These are phyloP conservation scores for Penicillium aurantiogriseum DNA, from an alignment of 2,329 filamentous ascomycete genomes.

Conservation along the genomic window DNA sequence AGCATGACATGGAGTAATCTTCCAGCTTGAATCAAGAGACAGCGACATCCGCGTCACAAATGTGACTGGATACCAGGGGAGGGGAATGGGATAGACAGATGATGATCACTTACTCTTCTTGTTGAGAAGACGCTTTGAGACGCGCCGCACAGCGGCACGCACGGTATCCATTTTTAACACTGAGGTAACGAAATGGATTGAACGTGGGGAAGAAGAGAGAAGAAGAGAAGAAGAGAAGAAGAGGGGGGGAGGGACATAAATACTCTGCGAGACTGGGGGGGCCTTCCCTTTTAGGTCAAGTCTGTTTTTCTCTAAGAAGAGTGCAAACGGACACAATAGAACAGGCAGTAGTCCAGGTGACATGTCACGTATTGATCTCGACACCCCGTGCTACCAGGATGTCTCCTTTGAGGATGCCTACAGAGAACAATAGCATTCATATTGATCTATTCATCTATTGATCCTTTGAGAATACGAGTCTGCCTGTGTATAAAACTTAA, in stretches of 20 bases:
- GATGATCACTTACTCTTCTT: slow-evolving; percentile 2
- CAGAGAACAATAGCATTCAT: background rate
- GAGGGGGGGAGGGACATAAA: background rate
- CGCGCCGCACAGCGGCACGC: background rate
- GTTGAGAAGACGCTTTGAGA: slow-evolving; percentile 3
- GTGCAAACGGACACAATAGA: background rate
- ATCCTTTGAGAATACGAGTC: background rate
- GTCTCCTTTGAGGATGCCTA: background rate
- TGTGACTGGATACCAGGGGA: background rate
- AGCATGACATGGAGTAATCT: background rate
- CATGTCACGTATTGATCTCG: background rate
- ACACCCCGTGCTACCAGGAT: background rate
- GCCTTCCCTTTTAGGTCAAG: background rate
- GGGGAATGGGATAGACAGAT: background rate
- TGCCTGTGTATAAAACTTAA: background rate
- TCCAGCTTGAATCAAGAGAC: background rate
- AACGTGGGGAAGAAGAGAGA: background rate
- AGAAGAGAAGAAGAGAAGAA: background rate
- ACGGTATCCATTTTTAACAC: slow-evolving; percentile 2
- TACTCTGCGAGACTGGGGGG: background rate
- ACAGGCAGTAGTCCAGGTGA: background rate
- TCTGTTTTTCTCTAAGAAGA: background rate
- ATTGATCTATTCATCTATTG: background rate
- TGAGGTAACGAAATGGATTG: background rate
- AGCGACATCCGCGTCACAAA: background rate